Base-by-base conservation (phyloP, 805 yeast species). In the Ogataea trehaloabstinens region DNA sequence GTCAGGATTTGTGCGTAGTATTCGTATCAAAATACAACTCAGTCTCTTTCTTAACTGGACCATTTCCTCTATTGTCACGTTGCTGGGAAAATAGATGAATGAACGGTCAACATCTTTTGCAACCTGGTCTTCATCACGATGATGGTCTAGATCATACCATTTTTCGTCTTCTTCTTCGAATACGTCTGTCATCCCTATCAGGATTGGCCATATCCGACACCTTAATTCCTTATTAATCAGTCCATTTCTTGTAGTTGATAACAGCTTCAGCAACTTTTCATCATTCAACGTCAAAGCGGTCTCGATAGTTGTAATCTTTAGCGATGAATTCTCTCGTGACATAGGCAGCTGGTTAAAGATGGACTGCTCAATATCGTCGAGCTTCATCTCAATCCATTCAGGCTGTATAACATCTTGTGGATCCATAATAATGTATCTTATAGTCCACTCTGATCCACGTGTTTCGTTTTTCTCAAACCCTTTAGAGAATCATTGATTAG, bases 61-160 rank as follows among this genome's bases (percentile, higher is more conserved):
- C 12, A 58, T 34, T 4, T 52, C 51, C 2, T 44, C 42, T 19
- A 52, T 42, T 5, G 44, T 25, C 3, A 58, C 31, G 15, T 48
- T 44, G 2, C 38, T 37, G 1, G 71, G 70, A 31, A 65, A 65
- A 42, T 53, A 54, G 7, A 73, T 74, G 54, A 82, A 83, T 11
- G 95, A 77, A 36, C 99, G 64, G 16, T 76, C 76, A 2, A 87
- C 82, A 61, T 91, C 99, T 40, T 88, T 71, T 35, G 66, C 60
- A 2, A 89, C 88, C 60, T 91, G 99, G 6, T 74, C 74, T 51
- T 84, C 93, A 54, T 88, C 96, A 35, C 63, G 64, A 54, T 85
- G 95, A 2, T 68, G 64, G 1, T 64, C 64, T 32, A 70, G 48
- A 28, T 18, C 35, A 68, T 64, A 19, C 38, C 39, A 33, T 11